Evolutionary conservation across 257 asterid genomes (phyloP), one percentile per base, ranked within the genome.

Genomic region (Apocynum venetum): DNA sequence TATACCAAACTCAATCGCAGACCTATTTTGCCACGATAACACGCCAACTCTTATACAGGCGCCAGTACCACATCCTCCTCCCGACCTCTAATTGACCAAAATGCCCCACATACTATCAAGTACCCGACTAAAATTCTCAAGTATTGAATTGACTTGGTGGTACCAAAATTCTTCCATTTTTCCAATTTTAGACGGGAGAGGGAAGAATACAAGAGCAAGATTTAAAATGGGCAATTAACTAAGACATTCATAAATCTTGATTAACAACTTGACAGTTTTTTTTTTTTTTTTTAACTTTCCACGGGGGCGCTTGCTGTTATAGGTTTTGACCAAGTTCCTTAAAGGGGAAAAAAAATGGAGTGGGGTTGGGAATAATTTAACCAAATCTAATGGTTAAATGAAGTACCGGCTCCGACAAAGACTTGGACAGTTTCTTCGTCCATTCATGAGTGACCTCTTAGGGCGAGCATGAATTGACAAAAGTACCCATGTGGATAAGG

Each of bases 11-110:
- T 40, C 36, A 52, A 88, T 75, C 82, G 79, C 89, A 87, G 78
- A 75, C 85, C 90, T 70, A 86, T 72, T 25, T 88, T 82, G 90
- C 91, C 96, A 88, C 86, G 84, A 81, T 84, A 74, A 87, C 93
- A 90, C 92, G 87, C 90, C 89, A 87, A 91, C 90, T 83, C 77
- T 87, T 70, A 60, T 67, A 59, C 76, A 64, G 86, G 80, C 6
- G 36, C 72, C 80, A 63, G 43, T 13, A 64, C n/a, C 6, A 35
- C 40, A 43, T 0, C 71, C 49, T 0, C 25, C 9, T 10, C 71
- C 73, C 12, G 43, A 59, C n/a, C 61, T 55, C 61, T 55, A 25
- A 17, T 55, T 84, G 86, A 85, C 93, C 76, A 47, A 77, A 82
- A 52, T 83, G 70, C 83, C 97, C 94, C 80, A 47, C 12, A 40